These are phyloP conservation scores for Metschnikowia sp. DNA, from an alignment of 805 yeast species.

Conservation along the genomic window DNA sequence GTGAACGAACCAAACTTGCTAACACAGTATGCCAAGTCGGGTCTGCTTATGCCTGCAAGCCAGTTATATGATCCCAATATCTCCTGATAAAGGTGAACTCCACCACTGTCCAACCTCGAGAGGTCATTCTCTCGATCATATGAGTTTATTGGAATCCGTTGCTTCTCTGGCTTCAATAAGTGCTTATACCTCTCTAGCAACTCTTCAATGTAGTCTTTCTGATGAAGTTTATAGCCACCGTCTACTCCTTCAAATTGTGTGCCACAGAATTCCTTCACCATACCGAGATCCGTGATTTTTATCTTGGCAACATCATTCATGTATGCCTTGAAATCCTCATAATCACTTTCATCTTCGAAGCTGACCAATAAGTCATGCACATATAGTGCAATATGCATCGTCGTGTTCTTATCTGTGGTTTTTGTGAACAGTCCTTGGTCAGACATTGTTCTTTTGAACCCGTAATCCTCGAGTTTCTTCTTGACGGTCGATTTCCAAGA, in stretches of 20 bases:
- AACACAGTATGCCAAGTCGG: background rate
- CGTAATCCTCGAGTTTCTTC: background rate
- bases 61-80: constrained; percentile 2
- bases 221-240: background rate
- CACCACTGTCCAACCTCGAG: background rate
- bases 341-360: background rate
- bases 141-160: background rate
- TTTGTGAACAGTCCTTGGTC: background rate
- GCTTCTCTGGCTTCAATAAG: background rate
- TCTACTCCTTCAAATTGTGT: background rate
- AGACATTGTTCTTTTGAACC: background rate
- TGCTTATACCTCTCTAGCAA: background rate
- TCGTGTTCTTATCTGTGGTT: background rate
- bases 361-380: background rate
- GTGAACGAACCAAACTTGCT: constrained; percentile 2
- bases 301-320: background rate
- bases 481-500: background rate
- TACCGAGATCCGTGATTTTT: background rate
- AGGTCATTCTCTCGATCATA: background rate
- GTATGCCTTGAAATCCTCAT: background rate
- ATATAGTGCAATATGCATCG: background rate
- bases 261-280: constrained; percentile 1
- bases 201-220: background rate
- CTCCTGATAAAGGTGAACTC: background rate
- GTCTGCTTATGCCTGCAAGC: constrained; percentile 1